phyloP scores from a whole-genome alignment of 257 asterid genomes.

The Nicotiana sylvestris region DNA sequence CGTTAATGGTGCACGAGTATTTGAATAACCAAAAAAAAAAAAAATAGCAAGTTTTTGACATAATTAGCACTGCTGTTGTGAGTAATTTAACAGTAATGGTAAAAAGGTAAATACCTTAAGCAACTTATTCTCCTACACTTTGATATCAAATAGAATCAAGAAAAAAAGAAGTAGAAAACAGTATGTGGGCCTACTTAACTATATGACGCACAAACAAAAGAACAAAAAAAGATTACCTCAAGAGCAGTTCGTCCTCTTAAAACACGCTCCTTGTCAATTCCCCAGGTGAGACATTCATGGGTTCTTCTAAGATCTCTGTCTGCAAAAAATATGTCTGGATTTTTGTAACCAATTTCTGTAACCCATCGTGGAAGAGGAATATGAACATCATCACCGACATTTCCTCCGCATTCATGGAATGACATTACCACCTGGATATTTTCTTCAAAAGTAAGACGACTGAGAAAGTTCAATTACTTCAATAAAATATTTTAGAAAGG shows the following conservation, averaged over 20 bases:
- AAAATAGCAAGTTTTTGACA: too few relatives aligned
- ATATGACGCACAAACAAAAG: too few relatives aligned
- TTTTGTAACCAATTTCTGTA: slow-evolving; percentile 37
- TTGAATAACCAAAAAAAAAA: too few relatives aligned
- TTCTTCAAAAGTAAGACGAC: neutral
- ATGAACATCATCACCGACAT: slow-evolving; percentile 63
- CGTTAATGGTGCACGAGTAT: too few relatives aligned
- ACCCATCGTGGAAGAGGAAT: slow-evolving; percentile 77
- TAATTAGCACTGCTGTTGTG: too few relatives aligned
- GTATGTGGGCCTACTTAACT: too few relatives aligned
- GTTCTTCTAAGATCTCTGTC: slow-evolving; percentile 53
- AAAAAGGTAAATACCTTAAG: too few relatives aligned
- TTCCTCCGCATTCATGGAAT: slow-evolving; percentile 76
- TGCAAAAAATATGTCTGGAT: slow-evolving; percentile 73
- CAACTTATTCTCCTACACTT: too few relatives aligned
- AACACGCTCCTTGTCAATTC: slow-evolving; percentile 71
- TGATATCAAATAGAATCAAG: too few relatives aligned
- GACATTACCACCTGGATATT: slow-evolving; percentile 63
- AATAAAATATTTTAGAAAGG: neutral
- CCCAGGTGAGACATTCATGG: slow-evolving; percentile 79
- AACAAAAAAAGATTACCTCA: slow-evolving; percentile 38
- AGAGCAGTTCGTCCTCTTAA: slow-evolving; percentile 61
- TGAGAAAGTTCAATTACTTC: neutral
- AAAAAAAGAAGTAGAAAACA: too few relatives aligned
- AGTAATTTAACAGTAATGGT: too few relatives aligned